Evolutionary conservation across 1,139 yeast species (phyloP).

Genomic region (Kodamaea fungicola): DNA sequence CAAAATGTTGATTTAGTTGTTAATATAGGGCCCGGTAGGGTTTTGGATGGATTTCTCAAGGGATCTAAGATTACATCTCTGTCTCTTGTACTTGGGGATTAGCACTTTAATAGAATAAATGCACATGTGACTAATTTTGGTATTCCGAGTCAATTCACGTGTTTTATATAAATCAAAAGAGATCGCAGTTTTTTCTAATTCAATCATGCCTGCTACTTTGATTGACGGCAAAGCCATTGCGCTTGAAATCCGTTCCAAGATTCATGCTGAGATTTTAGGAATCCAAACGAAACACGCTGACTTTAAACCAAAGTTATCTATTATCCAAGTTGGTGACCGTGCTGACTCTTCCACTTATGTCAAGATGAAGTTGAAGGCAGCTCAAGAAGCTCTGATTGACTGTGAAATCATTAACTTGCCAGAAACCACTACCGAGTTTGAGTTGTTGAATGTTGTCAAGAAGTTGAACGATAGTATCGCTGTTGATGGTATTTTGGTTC

Average conservation of each 20-base stretch:
- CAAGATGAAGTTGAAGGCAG: constrained; percentile 90
- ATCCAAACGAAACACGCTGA: constrained; percentile 53
- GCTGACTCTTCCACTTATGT: constrained; percentile 95
- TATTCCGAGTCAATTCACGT: constrained; percentile 13
- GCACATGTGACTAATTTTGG: not conserved
- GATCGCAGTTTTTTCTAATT: not conserved
- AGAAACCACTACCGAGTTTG: constrained; percentile 54
- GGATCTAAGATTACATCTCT: constrained; percentile 1
- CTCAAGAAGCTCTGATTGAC: constrained; percentile 73
- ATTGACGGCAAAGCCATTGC: constrained; percentile 78
- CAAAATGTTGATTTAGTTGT: constrained; percentile 20
- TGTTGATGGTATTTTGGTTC: constrained; percentile 89
- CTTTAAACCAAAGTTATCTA: constrained; percentile 75
- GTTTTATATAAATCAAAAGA: constrained; percentile 1
- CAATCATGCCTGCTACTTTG: constrained; percentile 32
- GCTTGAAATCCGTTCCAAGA: constrained; percentile 45
- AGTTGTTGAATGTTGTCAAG: constrained; percentile 57
- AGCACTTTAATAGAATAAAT: too few species aligned
- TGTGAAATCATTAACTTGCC: constrained; percentile 70
- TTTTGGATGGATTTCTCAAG: constrained; percentile 10
- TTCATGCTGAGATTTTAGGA: constrained; percentile 52
- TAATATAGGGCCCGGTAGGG: constrained; percentile 39
- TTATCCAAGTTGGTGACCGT: constrained; percentile 86
- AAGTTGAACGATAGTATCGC: constrained; percentile 61
- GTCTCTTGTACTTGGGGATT: not conserved